Conservation (phyloP, 1,284 basidiomycete genomes). For the Phellopilus nigrolimitatus region DNA sequence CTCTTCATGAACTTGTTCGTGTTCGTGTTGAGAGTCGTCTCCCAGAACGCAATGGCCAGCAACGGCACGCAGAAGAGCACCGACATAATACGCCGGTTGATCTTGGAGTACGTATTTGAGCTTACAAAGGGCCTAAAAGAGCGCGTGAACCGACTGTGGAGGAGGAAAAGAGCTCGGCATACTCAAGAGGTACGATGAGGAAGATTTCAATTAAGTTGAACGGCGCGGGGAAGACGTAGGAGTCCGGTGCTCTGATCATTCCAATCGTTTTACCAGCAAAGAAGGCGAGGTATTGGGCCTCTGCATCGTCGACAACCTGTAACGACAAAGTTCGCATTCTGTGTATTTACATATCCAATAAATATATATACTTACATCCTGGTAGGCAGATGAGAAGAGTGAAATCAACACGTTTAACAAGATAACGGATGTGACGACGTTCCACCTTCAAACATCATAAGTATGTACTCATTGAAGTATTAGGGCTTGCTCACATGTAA, state of each 20-base stretch:
- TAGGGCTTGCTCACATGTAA: constrained; percentile 47
- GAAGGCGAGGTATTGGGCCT: constrained; percentile 82
- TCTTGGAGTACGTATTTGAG: constrained; percentile 48
- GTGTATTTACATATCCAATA: background rate
- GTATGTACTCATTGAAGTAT: background rate
- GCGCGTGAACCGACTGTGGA: background rate
- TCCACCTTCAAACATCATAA: constrained; percentile 55
- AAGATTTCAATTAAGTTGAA: constrained; percentile 85
- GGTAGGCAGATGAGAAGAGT: constrained; percentile 86
- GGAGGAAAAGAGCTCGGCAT: constrained; percentile 28
- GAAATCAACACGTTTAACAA: constrained; percentile 95
- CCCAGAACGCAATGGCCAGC: constrained; percentile 68
- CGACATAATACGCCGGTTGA: constrained; percentile 78
- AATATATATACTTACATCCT: constrained; percentile 58
- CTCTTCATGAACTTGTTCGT: constrained; percentile 62
- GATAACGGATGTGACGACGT: constrained; percentile 80
- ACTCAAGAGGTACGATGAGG: constrained; percentile 84
- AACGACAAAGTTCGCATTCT: background rate
- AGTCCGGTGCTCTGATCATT: constrained; percentile 83
- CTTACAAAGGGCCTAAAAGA: constrained; percentile 44
- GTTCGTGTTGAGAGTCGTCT: constrained; percentile 50
- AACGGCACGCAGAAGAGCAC: constrained; percentile 79
- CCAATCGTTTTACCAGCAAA: constrained; percentile 81
- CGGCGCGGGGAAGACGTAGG: constrained; percentile 59
- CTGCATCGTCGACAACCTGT: constrained; percentile 57